A percentile compares a stretch with the other conserved stretches of the same genome.
Evolutionary conservation across 2,329 filamentous ascomycete genomes (phyloP).

Genomic region (Fusarium lateritium): DNA sequence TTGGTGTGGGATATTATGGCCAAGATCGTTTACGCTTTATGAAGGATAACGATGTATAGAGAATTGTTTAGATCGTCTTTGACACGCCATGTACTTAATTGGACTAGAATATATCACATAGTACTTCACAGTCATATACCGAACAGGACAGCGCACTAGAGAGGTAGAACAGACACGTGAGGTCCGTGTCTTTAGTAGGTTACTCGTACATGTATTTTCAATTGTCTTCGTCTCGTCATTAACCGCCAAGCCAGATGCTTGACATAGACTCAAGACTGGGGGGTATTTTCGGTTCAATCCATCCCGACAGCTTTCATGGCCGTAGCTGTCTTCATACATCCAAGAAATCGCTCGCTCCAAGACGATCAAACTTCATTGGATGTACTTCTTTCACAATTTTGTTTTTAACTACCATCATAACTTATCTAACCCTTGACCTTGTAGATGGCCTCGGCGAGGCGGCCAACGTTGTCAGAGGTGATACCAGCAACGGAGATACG

Average conservation of each 20-base stretch:
- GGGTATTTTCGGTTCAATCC: conserved; percentile 46
- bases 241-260: conserved; percentile 22
- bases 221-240: conserved; percentile 43
- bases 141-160: background rate
- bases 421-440: conserved; percentile 78
- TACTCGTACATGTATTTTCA: conserved; percentile 46
- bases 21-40: background rate
- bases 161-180: conserved; percentile 11
- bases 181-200: conserved; percentile 30
- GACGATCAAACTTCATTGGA: background rate
- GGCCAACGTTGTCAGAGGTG: conserved; percentile 82
- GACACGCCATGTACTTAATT: background rate
- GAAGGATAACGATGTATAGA: conserved; percentile 6
- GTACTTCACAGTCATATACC: conserved; percentile 1
- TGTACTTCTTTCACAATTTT: conserved; percentile 2
- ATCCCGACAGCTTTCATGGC: conserved; percentile 34
- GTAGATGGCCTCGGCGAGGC: conserved; percentile 86
- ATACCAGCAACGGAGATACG: conserved; percentile 90
- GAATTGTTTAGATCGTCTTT: background rate
- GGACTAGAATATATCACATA: background rate
- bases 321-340: conserved; percentile 34
- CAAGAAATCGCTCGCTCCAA: conserved; percentile 12
- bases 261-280: conserved; percentile 40
- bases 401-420: background rate
- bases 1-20: background rate